Evolutionary conservation across 306 rosid species (phyloP).

Genomic region (Trifolium dubium): DNA sequence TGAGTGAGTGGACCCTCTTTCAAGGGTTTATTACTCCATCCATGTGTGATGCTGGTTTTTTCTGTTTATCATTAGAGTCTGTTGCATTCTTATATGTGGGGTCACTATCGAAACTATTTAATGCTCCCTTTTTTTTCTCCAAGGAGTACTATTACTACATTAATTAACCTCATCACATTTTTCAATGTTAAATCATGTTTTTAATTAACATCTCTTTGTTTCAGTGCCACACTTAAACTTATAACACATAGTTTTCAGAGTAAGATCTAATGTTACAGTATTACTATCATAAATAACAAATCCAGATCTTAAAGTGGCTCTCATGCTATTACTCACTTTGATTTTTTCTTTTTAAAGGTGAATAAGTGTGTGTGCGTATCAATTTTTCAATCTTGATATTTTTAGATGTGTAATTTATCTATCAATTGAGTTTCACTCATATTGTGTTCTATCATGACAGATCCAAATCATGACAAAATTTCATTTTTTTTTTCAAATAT

Average conservation of each 20-base stretch:
- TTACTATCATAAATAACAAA: background rate
- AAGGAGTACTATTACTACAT: no score
- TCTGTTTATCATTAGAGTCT: constrained; percentile 46
- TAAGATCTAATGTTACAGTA: background rate
- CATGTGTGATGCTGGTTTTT: constrained; percentile 76
- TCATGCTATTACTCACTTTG: no score
- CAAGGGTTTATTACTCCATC: constrained; percentile 62
- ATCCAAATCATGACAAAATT: no score
- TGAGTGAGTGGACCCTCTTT: constrained; percentile 57
- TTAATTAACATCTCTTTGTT: constrained; percentile 30
- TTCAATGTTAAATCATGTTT: background rate
- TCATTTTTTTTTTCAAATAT: no score
- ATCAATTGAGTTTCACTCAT: no score
- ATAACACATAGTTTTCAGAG: background rate
- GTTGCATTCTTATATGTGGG: constrained; percentile 31
- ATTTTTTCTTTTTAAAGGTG: no score
- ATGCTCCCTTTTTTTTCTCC: background rate
- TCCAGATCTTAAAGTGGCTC: background rate
- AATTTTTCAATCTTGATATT: no score
- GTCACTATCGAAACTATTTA: constrained; percentile 58
- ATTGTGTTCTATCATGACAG: no score
- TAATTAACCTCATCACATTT: background rate
- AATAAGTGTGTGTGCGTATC: no score
- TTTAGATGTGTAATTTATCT: no score
- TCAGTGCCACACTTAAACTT: background rate